Conservation (phyloP, 2,329 filamentous ascomycete species). For the Epichloe elymi region DNA sequence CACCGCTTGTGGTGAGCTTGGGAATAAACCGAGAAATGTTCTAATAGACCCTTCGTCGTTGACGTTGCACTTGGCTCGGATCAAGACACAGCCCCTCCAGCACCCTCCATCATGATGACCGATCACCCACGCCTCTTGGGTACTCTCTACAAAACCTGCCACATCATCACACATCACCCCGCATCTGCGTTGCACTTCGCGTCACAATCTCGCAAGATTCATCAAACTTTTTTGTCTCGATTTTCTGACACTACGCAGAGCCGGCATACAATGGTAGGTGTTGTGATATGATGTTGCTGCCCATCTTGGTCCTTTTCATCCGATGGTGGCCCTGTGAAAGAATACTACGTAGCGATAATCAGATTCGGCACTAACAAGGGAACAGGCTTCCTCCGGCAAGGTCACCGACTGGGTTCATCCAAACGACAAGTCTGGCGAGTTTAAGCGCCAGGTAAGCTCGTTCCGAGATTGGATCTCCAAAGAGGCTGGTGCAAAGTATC, state of each 20-base stretch:
- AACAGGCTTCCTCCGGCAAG: conserved; percentile 6
- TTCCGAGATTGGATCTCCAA: conserved; percentile 74
- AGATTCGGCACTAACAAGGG: background rate
- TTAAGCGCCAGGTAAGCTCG: conserved; percentile 73
- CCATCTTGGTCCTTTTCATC: background rate
- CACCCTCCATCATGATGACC: too few relatives aligned
- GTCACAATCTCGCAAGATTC: background rate
- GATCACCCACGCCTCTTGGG: too few relatives aligned
- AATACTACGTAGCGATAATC: too few relatives aligned
- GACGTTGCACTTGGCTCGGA: too few relatives aligned
- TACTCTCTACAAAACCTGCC: too few relatives aligned
- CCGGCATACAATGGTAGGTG: background rate
- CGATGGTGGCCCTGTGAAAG: background rate
- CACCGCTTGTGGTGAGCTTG: too few relatives aligned
- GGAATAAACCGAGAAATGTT: too few relatives aligned
- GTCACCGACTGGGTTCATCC: conserved; percentile 75
- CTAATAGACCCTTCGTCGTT: too few relatives aligned
- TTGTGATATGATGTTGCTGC: background rate
- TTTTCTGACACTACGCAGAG: background rate
- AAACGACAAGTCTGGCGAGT: conserved; percentile 71
- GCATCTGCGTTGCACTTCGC: background rate
- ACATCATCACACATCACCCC: background rate
- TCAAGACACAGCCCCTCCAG: too few relatives aligned
- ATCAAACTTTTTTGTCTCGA: background rate
- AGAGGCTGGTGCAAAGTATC: conserved; percentile 59